These are phyloP conservation scores for Cruciata laevipes DNA, from an alignment of 257 asterid species.

Conservation along the genomic window DNA sequence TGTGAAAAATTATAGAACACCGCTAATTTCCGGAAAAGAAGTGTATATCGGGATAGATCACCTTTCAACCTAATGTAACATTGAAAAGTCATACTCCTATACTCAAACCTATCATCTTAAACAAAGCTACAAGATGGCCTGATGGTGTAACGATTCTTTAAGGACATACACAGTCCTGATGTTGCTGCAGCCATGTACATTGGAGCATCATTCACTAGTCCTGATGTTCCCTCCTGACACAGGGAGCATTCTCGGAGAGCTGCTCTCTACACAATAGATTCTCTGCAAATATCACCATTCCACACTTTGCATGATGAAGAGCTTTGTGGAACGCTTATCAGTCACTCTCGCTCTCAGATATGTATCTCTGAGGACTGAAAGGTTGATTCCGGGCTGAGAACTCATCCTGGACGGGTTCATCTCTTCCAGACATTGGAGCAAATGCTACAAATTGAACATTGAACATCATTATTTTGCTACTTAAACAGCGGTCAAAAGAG, in stretches of 20 bases:
- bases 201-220: not conserved
- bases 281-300: not conserved
- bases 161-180: too few relatives aligned
- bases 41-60: too few relatives aligned
- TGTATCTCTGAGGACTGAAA: slow-evolving; percentile 60
- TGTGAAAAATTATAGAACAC: too few relatives aligned
- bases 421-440: slow-evolving; percentile 70
- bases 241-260: not conserved
- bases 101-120: not conserved
- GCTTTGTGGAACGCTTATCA: slow-evolving; percentile 17
- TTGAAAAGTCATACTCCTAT: too few relatives aligned
- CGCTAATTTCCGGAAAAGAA: too few relatives aligned
- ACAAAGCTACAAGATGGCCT: too few relatives aligned
- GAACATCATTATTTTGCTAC: not conserved
- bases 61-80: too few relatives aligned
- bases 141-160: not conserved
- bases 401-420: slow-evolving; percentile 27
- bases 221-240: not conserved
- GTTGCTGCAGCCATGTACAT: not conserved
- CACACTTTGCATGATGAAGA: not conserved
- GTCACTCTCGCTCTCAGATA: slow-evolving; percentile 62
- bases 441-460: slow-evolving; percentile 50
- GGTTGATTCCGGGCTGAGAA: slow-evolving; percentile 50
- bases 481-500: slow-evolving; percentile 2
- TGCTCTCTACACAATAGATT: not conserved